These are phyloP conservation scores for Stagonosporopsis chrysanthemi DNA, from an alignment of 2,329 filamentous ascomycete genomes.

Conservation along the genomic window DNA sequence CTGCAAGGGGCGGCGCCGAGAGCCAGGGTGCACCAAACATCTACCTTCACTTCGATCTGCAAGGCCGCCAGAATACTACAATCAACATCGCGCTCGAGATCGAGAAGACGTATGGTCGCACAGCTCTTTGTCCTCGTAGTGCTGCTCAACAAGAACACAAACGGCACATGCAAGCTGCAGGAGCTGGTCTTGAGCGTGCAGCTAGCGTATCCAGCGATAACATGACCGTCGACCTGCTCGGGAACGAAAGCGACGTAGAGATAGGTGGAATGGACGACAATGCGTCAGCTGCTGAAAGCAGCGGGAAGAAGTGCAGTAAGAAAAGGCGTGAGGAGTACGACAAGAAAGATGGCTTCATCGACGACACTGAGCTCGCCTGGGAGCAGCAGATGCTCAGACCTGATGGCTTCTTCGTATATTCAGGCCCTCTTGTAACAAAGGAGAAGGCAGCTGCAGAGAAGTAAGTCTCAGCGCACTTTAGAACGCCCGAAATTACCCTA, in stretches of 20 bases:
- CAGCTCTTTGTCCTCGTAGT: constrained; percentile 87
- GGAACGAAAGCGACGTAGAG: constrained; percentile 82
- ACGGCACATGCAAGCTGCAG: constrained; percentile 86
- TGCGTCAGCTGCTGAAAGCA: constrained; percentile 53
- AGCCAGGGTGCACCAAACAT: constrained; percentile 69
- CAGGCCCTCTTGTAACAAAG: constrained; percentile 86
- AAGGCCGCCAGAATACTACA: constrained; percentile 84
- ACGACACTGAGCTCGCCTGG: constrained; percentile 94
- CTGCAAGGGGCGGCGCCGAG: constrained; percentile 55
- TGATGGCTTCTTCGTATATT: constrained; percentile 98
- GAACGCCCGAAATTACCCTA: constrained; percentile 13
- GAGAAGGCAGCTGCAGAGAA: constrained; percentile 75
- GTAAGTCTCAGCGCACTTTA: constrained; percentile 50
- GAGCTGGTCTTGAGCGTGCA: constrained; percentile 81
- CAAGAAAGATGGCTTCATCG: constrained; percentile 73
- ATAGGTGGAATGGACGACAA: constrained; percentile 71
- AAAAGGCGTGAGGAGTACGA: constrained; percentile 74
- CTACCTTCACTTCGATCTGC: constrained; percentile 80
- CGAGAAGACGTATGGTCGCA: constrained; percentile 92
- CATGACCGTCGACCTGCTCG: constrained; percentile 79
- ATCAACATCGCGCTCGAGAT: constrained; percentile 95
- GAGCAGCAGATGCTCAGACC: constrained; percentile 93
- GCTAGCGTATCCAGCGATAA: constrained; percentile 77
- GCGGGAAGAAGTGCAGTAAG: constrained; percentile 79
- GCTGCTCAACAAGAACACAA: constrained; percentile 89